A percentile compares a stretch with the other conserved stretches of the same genome.
phyloP scores from a whole-genome alignment of 1,139 yeast species.

The Pichia terricola region DNA sequence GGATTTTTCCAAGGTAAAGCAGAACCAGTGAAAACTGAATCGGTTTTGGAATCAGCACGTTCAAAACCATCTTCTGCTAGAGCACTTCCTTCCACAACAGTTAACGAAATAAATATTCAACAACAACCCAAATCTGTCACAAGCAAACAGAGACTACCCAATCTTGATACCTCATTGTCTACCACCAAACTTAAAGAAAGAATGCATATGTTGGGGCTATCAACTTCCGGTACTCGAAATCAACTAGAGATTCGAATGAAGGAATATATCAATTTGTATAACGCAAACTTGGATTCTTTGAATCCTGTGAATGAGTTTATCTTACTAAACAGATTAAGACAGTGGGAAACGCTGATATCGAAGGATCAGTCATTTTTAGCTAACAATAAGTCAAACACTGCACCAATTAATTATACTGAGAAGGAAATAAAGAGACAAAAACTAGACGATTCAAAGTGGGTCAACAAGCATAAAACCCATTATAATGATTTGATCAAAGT shows the following conservation, averaged over 20 bases:
- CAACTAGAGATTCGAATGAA: slow-evolving; percentile 64
- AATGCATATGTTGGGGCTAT: slow-evolving; percentile 43
- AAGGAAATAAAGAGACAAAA: slow-evolving; percentile 7
- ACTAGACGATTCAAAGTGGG: slow-evolving; percentile 42
- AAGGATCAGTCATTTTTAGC: not conserved
- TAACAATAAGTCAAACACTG: not conserved
- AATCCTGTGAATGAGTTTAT: slow-evolving; percentile 51
- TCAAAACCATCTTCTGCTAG: not conserved
- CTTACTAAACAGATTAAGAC: slow-evolving; percentile 44
- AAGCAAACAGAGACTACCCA: slow-evolving; percentile 23
- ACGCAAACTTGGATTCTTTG: slow-evolving; percentile 74
- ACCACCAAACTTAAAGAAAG: slow-evolving; percentile 56
- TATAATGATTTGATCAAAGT: slow-evolving; percentile 40
- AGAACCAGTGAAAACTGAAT: not conserved
- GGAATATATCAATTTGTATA: slow-evolving; percentile 72
- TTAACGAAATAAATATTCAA: not conserved
- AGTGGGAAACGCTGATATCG: slow-evolving; percentile 52
- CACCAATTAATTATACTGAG: slow-evolving; percentile 3
- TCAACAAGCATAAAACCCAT: slow-evolving; percentile 36
- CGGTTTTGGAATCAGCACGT: not conserved
- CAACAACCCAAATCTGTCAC: slow-evolving; percentile 3
- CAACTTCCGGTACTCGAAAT: slow-evolving; percentile 52
- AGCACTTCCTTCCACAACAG: not conserved
- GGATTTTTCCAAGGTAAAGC: not conserved
- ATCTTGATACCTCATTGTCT: slow-evolving; percentile 50